A percentile compares a stretch with the other conserved stretches of the same genome.
phyloP scores from a whole-genome alignment of 331 rosid genomes.

The Phaseolus coccineus region DNA sequence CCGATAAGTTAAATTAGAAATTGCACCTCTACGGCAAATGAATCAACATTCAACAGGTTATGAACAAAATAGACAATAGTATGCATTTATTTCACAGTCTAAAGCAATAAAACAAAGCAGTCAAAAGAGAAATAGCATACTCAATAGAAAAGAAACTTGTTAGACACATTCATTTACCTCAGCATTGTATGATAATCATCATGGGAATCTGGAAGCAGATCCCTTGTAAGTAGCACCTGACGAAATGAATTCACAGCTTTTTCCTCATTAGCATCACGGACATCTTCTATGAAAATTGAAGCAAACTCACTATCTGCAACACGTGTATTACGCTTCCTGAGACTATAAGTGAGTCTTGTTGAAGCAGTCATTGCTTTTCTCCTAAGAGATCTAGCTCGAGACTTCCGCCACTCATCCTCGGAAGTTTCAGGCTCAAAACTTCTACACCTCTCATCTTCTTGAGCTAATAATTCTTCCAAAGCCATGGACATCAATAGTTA shows the following conservation, averaged over 20 bases:
- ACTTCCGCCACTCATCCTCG: constrained; percentile 87
- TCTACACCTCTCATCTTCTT: constrained; percentile 67
- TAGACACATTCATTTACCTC: constrained; percentile 58
- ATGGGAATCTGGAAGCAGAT: constrained; percentile 72
- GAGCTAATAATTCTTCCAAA: constrained; percentile 61
- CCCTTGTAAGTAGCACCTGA: constrained; percentile 57
- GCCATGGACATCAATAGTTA: constrained; percentile 29
- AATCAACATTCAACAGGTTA: constrained; percentile 29
- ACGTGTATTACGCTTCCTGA: constrained; percentile 74
- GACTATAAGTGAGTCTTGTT: constrained; percentile 60
- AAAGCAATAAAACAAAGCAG: constrained; percentile 29
- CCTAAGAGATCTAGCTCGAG: constrained; percentile 72
- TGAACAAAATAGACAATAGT: constrained; percentile 12
- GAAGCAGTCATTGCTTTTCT: constrained; percentile 77
- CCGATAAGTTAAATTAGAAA: constrained; percentile 9
- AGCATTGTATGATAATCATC: constrained; percentile 96
- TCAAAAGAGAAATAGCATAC: constrained; percentile 30
- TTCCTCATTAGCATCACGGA: constrained; percentile 95
- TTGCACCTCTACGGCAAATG: constrained; percentile 16
- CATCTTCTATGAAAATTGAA: constrained; percentile 73
- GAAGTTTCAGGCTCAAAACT: constrained; percentile 71
- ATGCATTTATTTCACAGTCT: constrained; percentile 14
- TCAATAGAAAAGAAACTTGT: constrained; percentile 10
- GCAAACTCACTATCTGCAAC: constrained; percentile 74
- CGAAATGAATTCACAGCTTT: constrained; percentile 78